Evolutionary conservation across 2,329 filamentous ascomycete genomes (phyloP).

Genomic region (Camptophora hylomeconis): DNA sequence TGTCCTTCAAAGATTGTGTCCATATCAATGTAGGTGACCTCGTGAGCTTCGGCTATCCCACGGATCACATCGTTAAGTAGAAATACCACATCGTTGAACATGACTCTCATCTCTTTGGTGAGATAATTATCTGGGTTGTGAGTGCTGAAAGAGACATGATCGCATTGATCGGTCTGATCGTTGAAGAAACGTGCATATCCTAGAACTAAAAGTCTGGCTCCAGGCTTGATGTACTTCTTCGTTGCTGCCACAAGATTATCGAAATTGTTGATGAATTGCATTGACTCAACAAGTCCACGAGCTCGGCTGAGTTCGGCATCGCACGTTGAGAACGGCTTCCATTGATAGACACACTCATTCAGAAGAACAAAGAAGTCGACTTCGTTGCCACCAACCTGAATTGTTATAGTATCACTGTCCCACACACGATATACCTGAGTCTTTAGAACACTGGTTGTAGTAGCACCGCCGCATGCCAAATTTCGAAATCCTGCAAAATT

Average conservation of each 20-base stretch:
- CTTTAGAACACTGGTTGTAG: conserved; percentile 12
- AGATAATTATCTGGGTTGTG: conserved; percentile 13
- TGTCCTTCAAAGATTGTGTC: conserved; percentile 17
- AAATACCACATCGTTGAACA: conserved; percentile 15
- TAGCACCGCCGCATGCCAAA: conserved; percentile 17
- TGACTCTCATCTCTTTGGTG: conserved; percentile 14
- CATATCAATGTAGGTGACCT: conserved; percentile 18
- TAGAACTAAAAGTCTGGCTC: conserved; percentile 14
- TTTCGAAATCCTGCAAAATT: conserved; percentile 13
- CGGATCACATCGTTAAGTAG: conserved; percentile 18
- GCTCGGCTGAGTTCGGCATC: conserved; percentile 11
- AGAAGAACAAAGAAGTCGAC: conserved; percentile 19
- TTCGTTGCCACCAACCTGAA: conserved; percentile 20
- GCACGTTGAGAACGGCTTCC: conserved; percentile 12
- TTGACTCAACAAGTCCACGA: conserved; percentile 12
- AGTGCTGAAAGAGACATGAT: conserved; percentile 17
- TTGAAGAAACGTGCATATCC: conserved; percentile 19
- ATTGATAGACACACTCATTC: conserved; percentile 20
- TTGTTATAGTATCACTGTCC: conserved; percentile 15
- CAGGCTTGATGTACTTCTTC: conserved; percentile 4
- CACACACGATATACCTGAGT: conserved; percentile 11
- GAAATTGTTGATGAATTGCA: conserved; percentile 11
- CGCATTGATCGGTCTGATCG: conserved; percentile 12
- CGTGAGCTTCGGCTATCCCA: conserved; percentile 14
- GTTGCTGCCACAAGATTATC: conserved; percentile 11